Evolutionary conservation across 2,329 filamentous ascomycete species (phyloP).

Genomic region (Penicillium olsonii): DNA sequence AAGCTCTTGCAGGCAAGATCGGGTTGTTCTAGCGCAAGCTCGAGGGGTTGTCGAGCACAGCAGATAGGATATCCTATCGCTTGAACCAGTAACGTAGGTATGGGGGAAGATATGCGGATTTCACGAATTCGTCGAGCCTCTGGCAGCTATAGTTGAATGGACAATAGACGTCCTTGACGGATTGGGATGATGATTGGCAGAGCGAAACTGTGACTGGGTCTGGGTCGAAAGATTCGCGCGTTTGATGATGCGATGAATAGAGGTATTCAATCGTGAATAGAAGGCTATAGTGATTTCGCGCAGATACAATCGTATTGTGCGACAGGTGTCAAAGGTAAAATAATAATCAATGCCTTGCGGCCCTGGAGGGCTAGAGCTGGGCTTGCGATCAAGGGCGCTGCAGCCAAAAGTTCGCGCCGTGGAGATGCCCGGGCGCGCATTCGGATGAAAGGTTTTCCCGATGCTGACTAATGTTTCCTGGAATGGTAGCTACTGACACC

Average conservation of each 20-base stretch:
- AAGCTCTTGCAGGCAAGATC: background rate
- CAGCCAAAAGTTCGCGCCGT: conserved; percentile 31
- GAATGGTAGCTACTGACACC: background rate
- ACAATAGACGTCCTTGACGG: background rate
- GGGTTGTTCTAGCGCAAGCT: background rate
- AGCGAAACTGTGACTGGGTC: background rate
- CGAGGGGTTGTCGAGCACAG: background rate
- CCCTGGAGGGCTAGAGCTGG: conserved; percentile 21
- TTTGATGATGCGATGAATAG: conserved; percentile 17
- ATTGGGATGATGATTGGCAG: background rate
- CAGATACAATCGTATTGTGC: conserved; percentile 1
- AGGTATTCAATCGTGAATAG: background rate
- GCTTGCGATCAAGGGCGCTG: conserved; percentile 25
- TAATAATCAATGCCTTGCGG: conserved; percentile 22
- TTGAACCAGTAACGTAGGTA: background rate
- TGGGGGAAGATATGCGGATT: background rate
- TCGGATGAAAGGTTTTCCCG: conserved; percentile 17
- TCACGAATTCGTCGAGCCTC: background rate
- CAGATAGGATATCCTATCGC: conserved; percentile 6
- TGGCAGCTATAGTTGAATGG: background rate
- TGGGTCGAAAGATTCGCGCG: conserved; percentile 15
- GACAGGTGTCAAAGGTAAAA: conserved; percentile 11
- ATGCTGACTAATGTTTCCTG: background rate
- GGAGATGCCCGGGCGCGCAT: conserved; percentile 30
- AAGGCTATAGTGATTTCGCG: background rate